Conservation (phyloP, 768 basidiomycete genomes). For the Leccinum sublutescens region DNA sequence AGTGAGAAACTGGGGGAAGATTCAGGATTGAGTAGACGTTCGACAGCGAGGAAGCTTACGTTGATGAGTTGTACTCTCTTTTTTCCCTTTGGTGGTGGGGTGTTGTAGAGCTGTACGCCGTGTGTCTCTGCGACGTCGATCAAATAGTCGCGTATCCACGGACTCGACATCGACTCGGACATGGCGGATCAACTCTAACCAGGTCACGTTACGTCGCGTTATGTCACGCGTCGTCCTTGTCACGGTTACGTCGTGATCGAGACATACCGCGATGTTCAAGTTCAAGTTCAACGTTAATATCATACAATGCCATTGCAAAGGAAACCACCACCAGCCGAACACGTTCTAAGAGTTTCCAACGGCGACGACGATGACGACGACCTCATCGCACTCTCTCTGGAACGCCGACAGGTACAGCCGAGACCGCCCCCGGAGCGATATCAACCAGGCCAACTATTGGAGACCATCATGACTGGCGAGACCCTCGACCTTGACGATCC, state of each 20-base stretch:
- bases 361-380: slow-evolving; percentile 4
- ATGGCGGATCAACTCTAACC: slow-evolving; percentile 21
- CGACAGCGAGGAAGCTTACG: slow-evolving; percentile 32
- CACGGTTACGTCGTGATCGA: slow-evolving; percentile 23
- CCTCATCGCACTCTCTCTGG: neutral
- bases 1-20: slow-evolving; percentile 55
- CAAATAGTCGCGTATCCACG: slow-evolving; percentile 62
- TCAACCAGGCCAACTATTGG: too few relatives aligned
- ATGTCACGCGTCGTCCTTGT: slow-evolving; percentile 22
- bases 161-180: slow-evolving; percentile 37
- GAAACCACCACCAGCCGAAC: slow-evolving; percentile 21
- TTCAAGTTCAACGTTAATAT: neutral
- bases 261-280: neutral
- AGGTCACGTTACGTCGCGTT: slow-evolving; percentile 12
- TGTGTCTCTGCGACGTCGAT: slow-evolving; percentile 47
- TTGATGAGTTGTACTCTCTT: slow-evolving; percentile 61
- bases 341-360: neutral
- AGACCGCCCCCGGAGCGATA: too few relatives aligned
- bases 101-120: slow-evolving; percentile 42
- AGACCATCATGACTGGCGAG: slow-evolving; percentile 49
- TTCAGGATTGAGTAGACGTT: neutral
- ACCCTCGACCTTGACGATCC: slow-evolving; percentile 51
- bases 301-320: slow-evolving; percentile 10
- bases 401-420: too few relatives aligned
- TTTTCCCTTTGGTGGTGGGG: slow-evolving; percentile 30